Percentiles rank a stretch among this genome's conserved stretches.
Conservation (phyloP, 495 filamentous ascomycete genomes). For the Elasticomyces elasticus region DNA sequence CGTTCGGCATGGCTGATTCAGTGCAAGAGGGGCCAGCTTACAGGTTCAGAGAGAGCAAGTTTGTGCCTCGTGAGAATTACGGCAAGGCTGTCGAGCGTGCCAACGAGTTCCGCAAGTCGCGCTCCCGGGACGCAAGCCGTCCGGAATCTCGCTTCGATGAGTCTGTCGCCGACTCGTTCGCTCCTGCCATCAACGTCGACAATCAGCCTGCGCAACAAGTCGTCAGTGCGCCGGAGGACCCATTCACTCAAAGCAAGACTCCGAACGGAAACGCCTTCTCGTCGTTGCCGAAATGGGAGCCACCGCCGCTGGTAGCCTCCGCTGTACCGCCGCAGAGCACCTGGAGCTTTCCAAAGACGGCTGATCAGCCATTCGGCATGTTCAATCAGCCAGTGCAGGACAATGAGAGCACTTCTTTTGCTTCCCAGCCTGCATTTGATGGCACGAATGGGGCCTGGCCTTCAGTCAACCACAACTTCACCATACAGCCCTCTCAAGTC, state of each 20-base stretch:
- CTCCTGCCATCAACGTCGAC: not conserved
- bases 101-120: conserved; percentile 12
- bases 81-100: conserved; percentile 21
- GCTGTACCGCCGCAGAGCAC: not conserved
- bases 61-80: conserved; percentile 32
- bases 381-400: not conserved
- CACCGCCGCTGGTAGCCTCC: not conserved
- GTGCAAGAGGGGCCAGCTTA: conserved; percentile 16
- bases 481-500: conserved; percentile 15
- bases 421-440: not conserved
- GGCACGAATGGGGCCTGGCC: not conserved
- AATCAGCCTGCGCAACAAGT: not conserved
- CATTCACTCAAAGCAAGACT: not conserved
- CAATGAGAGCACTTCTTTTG: not conserved
- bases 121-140: conserved; percentile 12
- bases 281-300: not conserved
- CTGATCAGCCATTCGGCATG: not conserved
- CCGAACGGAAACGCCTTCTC: not conserved
- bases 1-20: too few species aligned
- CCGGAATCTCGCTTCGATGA: conserved; percentile 2
- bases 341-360: not conserved
- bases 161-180: not conserved
- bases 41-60: conserved; percentile 24
- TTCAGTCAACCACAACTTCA: not conserved
- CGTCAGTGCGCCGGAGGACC: not conserved